A percentile compares a stretch with the other conserved stretches of the same genome.
Evolutionary conservation across 495 filamentous ascomycete genomes (phyloP).

Genomic region (Talaromyces nanjingensis): DNA sequence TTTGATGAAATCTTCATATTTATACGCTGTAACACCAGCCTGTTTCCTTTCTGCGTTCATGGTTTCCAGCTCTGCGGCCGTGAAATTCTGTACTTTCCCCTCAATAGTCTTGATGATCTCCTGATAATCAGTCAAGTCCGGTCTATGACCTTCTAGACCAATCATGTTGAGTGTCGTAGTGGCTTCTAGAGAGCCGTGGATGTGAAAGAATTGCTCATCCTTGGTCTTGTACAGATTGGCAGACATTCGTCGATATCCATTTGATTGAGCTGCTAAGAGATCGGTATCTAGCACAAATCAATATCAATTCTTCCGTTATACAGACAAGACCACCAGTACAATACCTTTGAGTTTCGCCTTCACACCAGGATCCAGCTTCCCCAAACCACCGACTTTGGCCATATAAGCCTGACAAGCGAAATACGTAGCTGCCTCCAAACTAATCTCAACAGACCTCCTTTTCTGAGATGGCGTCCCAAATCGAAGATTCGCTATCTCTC

Average conservation of each 20-base stretch:
- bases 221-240: constrained; percentile 71
- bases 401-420: constrained; percentile 70
- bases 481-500: constrained; percentile 54
- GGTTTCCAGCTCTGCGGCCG: constrained; percentile 53
- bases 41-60: constrained; percentile 57
- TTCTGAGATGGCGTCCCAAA: constrained; percentile 25
- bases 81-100: constrained; percentile 54
- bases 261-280: constrained; percentile 61
- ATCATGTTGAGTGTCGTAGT: constrained; percentile 64
- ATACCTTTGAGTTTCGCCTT: constrained; percentile 57
- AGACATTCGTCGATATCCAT: constrained; percentile 65
- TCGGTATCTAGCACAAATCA: constrained; percentile 52
- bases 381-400: constrained; percentile 61
- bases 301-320: not conserved
- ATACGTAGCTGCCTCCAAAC: constrained; percentile 55
- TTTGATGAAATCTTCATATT: constrained; percentile 55
- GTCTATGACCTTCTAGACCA: constrained; percentile 54
- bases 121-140: constrained; percentile 58
- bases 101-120: constrained; percentile 63
- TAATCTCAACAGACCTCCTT: constrained; percentile 45
- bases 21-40: constrained; percentile 60
- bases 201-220: constrained; percentile 63
- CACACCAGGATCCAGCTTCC: constrained; percentile 53
- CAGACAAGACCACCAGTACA: constrained; percentile 13
- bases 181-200: constrained; percentile 71